Percentiles rank a stretch among this genome's conserved stretches.
phyloP scores from a whole-genome alignment of 2,329 filamentous ascomycete species.

The Metarhizium album region DNA sequence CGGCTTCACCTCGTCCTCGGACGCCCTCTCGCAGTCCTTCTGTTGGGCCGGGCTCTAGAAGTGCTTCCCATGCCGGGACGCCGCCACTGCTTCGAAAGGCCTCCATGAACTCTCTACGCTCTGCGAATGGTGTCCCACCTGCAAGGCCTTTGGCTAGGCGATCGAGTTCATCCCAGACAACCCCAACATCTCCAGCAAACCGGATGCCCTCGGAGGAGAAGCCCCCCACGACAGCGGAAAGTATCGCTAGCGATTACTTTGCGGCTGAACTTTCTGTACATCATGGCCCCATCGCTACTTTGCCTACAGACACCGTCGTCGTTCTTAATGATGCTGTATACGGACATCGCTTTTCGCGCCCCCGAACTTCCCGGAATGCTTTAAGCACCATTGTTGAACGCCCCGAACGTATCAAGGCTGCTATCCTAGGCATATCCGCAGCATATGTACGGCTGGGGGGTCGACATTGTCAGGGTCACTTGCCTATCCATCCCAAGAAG shows the following conservation, averaged over 20 bases:
- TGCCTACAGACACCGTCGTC: slow-evolving; percentile 57
- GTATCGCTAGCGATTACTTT: slow-evolving; percentile 59
- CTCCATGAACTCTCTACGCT: slow-evolving; percentile 46
- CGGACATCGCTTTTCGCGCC: slow-evolving; percentile 81
- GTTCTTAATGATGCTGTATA: slow-evolving; percentile 91
- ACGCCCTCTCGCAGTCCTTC: slow-evolving; percentile 32
- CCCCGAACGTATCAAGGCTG: slow-evolving; percentile 80
- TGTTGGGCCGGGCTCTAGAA: slow-evolving; percentile 30
- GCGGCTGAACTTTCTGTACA: slow-evolving; percentile 56
- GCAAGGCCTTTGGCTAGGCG: slow-evolving; percentile 33
- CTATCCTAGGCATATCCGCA: slow-evolving; percentile 67
- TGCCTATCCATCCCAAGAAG: slow-evolving; percentile 54
- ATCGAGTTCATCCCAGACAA: slow-evolving; percentile 34
- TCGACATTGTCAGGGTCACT: slow-evolving; percentile 59
- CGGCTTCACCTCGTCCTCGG: slow-evolving; percentile 27
- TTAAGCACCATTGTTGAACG: slow-evolving; percentile 83
- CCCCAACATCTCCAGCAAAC: slow-evolving; percentile 26
- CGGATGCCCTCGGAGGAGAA: slow-evolving; percentile 18
- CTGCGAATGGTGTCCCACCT: slow-evolving; percentile 29
- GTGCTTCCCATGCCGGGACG: slow-evolving; percentile 36
- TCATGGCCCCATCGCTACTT: slow-evolving; percentile 32
- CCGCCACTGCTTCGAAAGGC: slow-evolving; percentile 44
- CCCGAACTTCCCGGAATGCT: slow-evolving; percentile 59
- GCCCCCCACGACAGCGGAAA: slow-evolving; percentile 34
- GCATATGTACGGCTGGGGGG: slow-evolving; percentile 88